Percentiles rank a stretch among this genome's conserved stretches.
These are phyloP conservation scores for Podospora conica DNA, from an alignment of 495 filamentous ascomycete genomes.

Conservation along the genomic window DNA sequence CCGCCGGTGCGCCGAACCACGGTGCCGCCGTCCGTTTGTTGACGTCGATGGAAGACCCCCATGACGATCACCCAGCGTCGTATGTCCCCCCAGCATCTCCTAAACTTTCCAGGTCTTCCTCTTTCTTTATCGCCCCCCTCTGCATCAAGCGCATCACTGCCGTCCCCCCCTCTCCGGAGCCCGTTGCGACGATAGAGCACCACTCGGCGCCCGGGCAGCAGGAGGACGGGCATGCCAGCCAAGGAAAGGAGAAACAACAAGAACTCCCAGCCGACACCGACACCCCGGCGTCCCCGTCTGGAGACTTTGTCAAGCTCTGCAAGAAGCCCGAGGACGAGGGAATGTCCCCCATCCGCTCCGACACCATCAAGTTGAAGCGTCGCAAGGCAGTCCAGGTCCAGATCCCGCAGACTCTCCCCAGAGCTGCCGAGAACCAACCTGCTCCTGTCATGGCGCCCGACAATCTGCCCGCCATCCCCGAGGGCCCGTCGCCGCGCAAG, in stretches of 20 bases:
- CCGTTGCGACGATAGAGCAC: conserved; percentile 7
- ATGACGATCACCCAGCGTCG: conserved; percentile 28
- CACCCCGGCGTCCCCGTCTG: neutral
- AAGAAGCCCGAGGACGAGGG: conserved; percentile 8
- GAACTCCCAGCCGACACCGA: no score
- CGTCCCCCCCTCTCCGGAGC: neutral
- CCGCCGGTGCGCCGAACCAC: conserved; percentile 26
- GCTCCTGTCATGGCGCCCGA: conserved; percentile 8
- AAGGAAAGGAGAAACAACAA: neutral
- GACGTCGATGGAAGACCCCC: conserved; percentile 45
- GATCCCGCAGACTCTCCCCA: conserved; percentile 24
- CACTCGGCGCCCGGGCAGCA: conserved; percentile 7
- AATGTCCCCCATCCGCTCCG: neutral
- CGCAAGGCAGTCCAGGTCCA: neutral
- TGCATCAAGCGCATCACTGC: conserved; percentile 13
- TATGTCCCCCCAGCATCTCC: conserved; percentile 34
- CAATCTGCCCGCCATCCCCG: conserved; percentile 37
- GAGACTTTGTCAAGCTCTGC: neutral
- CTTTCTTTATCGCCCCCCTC: conserved; percentile 28
- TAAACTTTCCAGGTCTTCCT: neutral
- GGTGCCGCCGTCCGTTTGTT: conserved; percentile 44
- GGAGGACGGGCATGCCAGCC: conserved; percentile 4
- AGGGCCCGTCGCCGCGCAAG: conserved; percentile 41
- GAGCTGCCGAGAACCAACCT: conserved; percentile 41
- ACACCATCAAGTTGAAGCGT: neutral